phyloP scores from a whole-genome alignment of 805 yeast genomes.

The Lachancea lanzarotensis region DNA sequence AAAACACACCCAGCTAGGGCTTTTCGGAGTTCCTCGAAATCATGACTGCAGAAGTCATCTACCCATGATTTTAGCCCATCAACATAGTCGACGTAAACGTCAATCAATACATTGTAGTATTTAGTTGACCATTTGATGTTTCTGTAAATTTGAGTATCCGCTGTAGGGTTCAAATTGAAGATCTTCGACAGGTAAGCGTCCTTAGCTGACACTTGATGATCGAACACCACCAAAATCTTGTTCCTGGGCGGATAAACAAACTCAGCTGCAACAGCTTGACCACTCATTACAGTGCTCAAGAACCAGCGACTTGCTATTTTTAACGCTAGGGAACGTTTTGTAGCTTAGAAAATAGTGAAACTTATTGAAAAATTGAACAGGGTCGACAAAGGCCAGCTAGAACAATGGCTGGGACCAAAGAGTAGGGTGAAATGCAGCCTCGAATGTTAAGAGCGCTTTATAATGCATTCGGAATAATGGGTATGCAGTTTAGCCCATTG shows the following conservation, averaged over 20 bases:
- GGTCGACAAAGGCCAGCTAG: background rate
- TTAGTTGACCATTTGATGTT: slow-evolving; percentile 25
- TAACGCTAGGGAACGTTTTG: background rate
- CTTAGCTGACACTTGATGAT: background rate
- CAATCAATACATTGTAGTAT: slow-evolving; percentile 28
- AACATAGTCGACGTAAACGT: slow-evolving; percentile 29
- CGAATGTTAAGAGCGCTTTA: no score
- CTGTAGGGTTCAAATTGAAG: background rate
- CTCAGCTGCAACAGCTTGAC: background rate
- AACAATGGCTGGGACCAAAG: background rate
- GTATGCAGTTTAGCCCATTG: no score
- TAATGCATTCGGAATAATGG: no score
- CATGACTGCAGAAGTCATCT: slow-evolving; percentile 34
- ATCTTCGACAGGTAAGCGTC: slow-evolving; percentile 1
- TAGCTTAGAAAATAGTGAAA: background rate
- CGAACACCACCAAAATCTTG: slow-evolving; percentile 12
- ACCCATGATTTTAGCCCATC: slow-evolving; percentile 31
- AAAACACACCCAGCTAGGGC: slow-evolving; percentile 42
- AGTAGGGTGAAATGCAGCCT: no score
- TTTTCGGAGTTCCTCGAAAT: slow-evolving; percentile 37
- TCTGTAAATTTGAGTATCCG: slow-evolving; percentile 14
- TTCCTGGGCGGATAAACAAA: background rate
- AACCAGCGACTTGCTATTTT: background rate
- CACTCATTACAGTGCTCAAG: background rate
- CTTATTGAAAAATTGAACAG: background rate